A percentile compares a stretch with the other conserved stretches of the same genome.
Evolutionary conservation across 2,329 filamentous ascomycete genomes (phyloP).

Genomic region (Pseudodiploospora longispora): DNA sequence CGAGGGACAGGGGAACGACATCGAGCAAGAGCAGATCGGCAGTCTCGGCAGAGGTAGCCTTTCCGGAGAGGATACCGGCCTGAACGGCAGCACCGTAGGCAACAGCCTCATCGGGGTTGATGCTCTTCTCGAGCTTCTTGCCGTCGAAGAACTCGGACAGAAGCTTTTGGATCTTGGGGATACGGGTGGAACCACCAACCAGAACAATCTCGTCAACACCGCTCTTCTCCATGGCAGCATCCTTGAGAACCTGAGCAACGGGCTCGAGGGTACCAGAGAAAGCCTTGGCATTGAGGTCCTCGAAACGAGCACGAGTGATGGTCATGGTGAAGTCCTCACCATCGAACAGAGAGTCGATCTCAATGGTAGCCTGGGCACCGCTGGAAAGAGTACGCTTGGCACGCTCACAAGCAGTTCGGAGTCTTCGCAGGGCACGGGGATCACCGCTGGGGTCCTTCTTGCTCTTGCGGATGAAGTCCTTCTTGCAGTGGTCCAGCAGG

Average conservation of each 20-base stretch:
- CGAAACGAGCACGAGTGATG: slow-evolving; percentile 98
- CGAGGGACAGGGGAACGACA: slow-evolving; percentile 90
- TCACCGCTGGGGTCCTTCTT: slow-evolving; percentile 79
- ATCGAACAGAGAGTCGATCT: slow-evolving; percentile 98
- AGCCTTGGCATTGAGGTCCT: slow-evolving; percentile 94
- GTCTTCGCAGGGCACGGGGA: slow-evolving; percentile 86
- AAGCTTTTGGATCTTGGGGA: slow-evolving; percentile 97
- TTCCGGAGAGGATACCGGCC: slow-evolving; percentile 96
- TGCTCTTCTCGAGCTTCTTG: slow-evolving; percentile 99
- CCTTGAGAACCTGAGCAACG: slow-evolving; percentile 94
- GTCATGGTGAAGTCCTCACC: slow-evolving; percentile 95
- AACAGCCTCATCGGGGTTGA: slow-evolving; percentile 99
- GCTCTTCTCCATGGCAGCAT: slow-evolving; percentile 78
- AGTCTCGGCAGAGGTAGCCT: slow-evolving; percentile 92
- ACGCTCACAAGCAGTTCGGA: slow-evolving; percentile 97
- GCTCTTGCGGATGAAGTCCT: slow-evolving; percentile 70
- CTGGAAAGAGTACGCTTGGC: slow-evolving; percentile 98
- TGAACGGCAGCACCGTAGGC: slow-evolving; percentile 98
- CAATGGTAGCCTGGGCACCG: slow-evolving; percentile 93
- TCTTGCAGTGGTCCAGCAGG: slow-evolving; percentile 93
- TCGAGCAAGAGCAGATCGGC: slow-evolving; percentile 91
- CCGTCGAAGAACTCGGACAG: slow-evolving; percentile 98
- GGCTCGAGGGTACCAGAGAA: slow-evolving; percentile 92
- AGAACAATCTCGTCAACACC: slow-evolving; percentile 97
- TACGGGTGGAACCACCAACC: slow-evolving; percentile 98